These are phyloP conservation scores for Apiospora pterosperma DNA, from an alignment of 2,329 filamentous ascomycete genomes.

Conservation along the genomic window DNA sequence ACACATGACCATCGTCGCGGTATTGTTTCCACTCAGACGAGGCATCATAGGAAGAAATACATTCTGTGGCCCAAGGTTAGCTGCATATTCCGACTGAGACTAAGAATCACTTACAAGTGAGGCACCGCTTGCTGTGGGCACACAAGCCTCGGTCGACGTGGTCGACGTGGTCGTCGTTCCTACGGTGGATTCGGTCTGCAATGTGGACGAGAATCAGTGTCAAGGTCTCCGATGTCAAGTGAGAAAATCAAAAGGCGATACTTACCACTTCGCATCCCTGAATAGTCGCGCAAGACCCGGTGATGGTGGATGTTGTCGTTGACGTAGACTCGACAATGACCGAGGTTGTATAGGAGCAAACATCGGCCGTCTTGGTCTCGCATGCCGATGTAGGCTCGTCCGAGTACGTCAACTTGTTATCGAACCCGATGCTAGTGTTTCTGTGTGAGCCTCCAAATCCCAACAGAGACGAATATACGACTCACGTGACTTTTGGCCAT, in stretches of 20 bases:
- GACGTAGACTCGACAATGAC: background rate
- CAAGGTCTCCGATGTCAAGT: background rate
- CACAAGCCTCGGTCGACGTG: background rate
- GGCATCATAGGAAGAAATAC: background rate
- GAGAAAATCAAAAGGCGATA: background rate
- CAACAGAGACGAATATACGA: background rate
- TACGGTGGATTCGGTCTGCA: background rate
- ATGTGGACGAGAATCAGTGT: background rate
- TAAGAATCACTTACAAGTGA: background rate
- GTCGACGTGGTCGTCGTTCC: background rate
- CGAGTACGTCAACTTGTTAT: background rate
- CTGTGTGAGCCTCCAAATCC: background rate
- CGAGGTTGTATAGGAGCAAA: conserved; percentile 8
- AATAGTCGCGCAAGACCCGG: background rate
- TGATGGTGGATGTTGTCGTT: conserved; percentile 6
- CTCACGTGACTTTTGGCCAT: background rate
- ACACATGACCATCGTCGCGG: no score
- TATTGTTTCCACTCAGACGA: no score
- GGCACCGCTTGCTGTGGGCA: background rate
- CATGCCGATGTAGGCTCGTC: background rate
- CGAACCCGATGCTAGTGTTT: background rate
- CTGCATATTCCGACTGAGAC: no score
- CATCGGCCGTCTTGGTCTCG: conserved; percentile 10
- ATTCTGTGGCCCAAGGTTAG: background rate
- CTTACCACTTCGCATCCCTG: background rate